Base-by-base conservation (phyloP, 2,329 filamentous ascomycete genomes). In the Claviceps maximensis region DNA sequence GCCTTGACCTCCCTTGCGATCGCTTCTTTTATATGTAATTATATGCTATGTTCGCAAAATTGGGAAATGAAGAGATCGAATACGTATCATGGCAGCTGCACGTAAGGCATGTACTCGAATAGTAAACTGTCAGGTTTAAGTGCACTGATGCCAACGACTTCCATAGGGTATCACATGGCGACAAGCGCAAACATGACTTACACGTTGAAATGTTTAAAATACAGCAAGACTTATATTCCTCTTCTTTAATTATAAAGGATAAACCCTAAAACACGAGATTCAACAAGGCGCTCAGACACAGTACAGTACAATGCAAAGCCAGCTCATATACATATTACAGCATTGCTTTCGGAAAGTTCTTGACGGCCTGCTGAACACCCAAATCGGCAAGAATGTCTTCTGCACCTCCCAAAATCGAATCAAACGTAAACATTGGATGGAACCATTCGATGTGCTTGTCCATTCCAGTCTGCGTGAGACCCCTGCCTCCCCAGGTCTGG, bases 401-500 rank as follows among this genome's bases (percentile, higher is more conserved):
- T 1, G 87, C 85, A 12, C 88, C 88, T 54, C 88, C 88, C 27
- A 91, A 69, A 54, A 87, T 86, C 23, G 84, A 77, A 66, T 87
- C 83, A 53, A 87, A 93, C 71, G 93, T 93, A 70, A 90, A 87
- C 2, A 84, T 88, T 47, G 87, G 76, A 67, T 91, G 80, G 71
- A 93, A 93, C 76, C 87, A 85, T 71, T 94, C 88, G 56, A 94
- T 82, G 33, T 88, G 76, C 50, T 79, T 78, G 48, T 88, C 89
- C 88, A 94, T 94, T 17, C 88, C 88, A 0, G 78, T 79, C 69
- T 89, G 84, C 1, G 89, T 94, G 9, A 94, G 68, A 3, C 82
- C 88, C 52, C 88, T 77, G 7, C 89, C 89, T 47, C 89, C 89
- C 69, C 89, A 94, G 63, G 94, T 90, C 65, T 93, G 89, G 5